Base-by-base conservation (phyloP, 2,329 filamentous ascomycete species). In the Fusarium oligoseptatum region DNA sequence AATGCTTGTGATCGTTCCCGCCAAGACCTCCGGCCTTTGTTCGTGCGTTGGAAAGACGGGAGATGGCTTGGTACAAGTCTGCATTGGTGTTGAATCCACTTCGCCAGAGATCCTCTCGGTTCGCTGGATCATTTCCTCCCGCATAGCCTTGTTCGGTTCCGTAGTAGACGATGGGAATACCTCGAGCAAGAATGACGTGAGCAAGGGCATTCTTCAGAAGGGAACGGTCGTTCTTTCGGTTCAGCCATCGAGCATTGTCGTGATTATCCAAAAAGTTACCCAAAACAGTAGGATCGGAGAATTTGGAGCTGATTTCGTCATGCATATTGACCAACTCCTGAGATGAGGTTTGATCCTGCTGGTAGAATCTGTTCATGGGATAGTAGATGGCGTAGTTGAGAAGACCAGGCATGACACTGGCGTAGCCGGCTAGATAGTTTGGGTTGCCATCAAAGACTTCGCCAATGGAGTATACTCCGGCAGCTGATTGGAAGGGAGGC, bases 111-210 rank as follows among this genome's bases (percentile, higher is more conserved):
- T 89, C 88, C 77, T 91, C 89, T n/a, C 89, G 88, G 76, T 88
- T 87, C 60, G 84, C 85, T 0, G 85, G 82, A 10, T 88, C 88
- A 55, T 81, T 82, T 41, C 80, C 84, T n/a, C 84, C 85, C 2
- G 83, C 79, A 78, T 87, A 90, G 69, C 88, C 89, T 76, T 93
- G 91, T 80, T 93, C 91, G 70, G 91, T 89, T 32, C 91, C 91
- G 74, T 92, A 87, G 81, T 92, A 93, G 37, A 92, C 85, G 65
- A 92, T 89, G 1, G 91, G 90, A 43, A 92, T 89, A 22, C 91
- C 91, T 64, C 91, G 85, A 3, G 84, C 84, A 20, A 93, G 86
- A 34, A 93, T 86, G n/a, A 88, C 88, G 76, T 89, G 92, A 0
- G 89, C 85, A 45, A 92, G 84, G 6, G 88, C 85, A 75, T 93